phyloP scores from a whole-genome alignment of 164 flowering plant species.

The Cinnamomum chago region DNA sequence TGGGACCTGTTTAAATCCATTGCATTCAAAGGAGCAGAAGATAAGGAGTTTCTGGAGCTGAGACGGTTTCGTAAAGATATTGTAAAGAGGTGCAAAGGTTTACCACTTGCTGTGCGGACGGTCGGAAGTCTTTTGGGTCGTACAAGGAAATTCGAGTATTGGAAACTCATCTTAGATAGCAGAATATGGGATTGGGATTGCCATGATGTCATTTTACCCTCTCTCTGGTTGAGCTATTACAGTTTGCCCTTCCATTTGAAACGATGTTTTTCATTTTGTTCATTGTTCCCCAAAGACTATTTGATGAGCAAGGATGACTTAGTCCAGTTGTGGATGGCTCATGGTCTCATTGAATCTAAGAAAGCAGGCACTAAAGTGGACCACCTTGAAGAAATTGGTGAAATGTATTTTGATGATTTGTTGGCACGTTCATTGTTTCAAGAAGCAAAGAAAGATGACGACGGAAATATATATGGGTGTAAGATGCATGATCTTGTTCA shows the following conservation, averaged over 20 bases:
- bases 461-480: fast-evolving
- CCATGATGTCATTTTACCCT: background rate
- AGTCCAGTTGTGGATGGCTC: conserved; percentile 8
- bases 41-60: background rate
- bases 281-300: background rate
- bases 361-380: background rate
- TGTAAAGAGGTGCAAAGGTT: background rate
- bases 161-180: background rate
- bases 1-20: background rate
- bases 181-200: background rate
- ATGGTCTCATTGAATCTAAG: background rate
- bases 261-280: conserved; percentile 7
- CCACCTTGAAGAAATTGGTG: background rate
- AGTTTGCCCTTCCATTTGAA: background rate
- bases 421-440: conserved; percentile 1
- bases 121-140: background rate
- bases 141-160: background rate
- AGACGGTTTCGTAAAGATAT: background rate
- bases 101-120: background rate
- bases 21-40: background rate
- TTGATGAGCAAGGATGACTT: background rate
- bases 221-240: conserved; percentile 7
- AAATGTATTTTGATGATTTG: conserved; percentile 2
- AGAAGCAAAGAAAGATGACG: background rate
- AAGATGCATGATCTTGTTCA: conserved; percentile 1